Evolutionary conservation across 352 stramenopile genomes (phyloP), one percentile per base, ranked within the genome.

Genomic region (Phytophthora citricola): DNA sequence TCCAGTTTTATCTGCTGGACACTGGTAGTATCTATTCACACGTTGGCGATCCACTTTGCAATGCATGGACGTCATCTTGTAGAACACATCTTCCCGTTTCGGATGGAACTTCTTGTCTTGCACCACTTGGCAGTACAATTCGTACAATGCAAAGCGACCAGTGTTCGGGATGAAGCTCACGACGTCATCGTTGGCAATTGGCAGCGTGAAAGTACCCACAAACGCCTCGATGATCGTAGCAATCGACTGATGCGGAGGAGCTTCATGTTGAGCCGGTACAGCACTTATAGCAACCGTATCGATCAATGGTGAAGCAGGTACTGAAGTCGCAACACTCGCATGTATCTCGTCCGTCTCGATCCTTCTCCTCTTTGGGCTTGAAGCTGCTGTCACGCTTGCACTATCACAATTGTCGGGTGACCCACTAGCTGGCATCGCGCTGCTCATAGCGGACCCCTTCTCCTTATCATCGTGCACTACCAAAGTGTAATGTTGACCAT

Each of bases 11-110:
- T 68, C 51, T 4, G 29, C 36, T 46, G 9, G 43, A 39, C 59
- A 78, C 17, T 43, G 75, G 24, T 83, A 89, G 41, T 83, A 85
- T 7, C 79, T 70, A 36, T 80, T 79, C 17, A 86, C 75, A 1
- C 79, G 72, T 47, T 89, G 79, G 15, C 79, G 75, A 58, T 89
- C 79, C 10, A 89, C 71, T 69, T 85, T 84, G 32, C 79, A 69
- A 50, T 83, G 66, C 63, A 79, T 64, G 3, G 79, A 89, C 38
- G 79, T 86, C 65, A 89, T 83, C 55, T 89, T 89, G 66, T 89
- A 89, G 52, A 89, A 89, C 15, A 79, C 68, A 43, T 86, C 76
- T 34, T 79, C 63, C 8, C 67, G 69, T 24, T 79, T 85, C 3
- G 77, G 79, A 54, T 85, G 75, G 47, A 67, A 75, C n/a, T 32